A percentile compares a stretch with the other conserved stretches of the same genome.
phyloP scores from a whole-genome alignment of 805 yeast species.

The Cyberlindnera meyerae region DNA sequence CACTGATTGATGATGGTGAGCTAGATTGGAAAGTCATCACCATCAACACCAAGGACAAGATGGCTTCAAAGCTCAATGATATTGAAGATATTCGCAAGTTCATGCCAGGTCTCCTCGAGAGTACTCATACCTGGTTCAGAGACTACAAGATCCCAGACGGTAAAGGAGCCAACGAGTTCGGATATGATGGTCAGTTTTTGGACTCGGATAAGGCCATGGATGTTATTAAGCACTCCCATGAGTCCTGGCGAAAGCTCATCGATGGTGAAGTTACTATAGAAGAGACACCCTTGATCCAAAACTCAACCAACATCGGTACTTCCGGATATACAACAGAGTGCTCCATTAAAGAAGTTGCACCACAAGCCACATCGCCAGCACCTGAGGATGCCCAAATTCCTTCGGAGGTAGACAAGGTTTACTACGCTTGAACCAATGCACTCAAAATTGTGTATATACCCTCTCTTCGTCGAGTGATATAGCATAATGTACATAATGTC shows the following conservation, averaged over 20 bases:
- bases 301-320: slow-evolving; percentile 55
- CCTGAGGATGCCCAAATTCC: slow-evolving; percentile 14
- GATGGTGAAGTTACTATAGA: slow-evolving; percentile 39
- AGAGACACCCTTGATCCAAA: slow-evolving; percentile 32
- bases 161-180: slow-evolving; percentile 93
- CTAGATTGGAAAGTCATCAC: slow-evolving; percentile 91
- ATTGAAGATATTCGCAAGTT: slow-evolving; percentile 85
- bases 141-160: slow-evolving; percentile 98
- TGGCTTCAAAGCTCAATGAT: slow-evolving; percentile 81
- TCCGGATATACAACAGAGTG: slow-evolving; percentile 29
- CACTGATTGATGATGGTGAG: slow-evolving; percentile 89
- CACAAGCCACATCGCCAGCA: not conserved
- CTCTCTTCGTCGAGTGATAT: no score
- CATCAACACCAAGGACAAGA: slow-evolving; percentile 76
- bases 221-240: slow-evolving; percentile 74
- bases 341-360: not conserved
- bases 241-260: slow-evolving; percentile 78
- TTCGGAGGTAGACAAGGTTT: slow-evolving; percentile 9
- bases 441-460: no score
- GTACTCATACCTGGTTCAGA: slow-evolving; percentile 97
- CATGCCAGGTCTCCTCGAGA: slow-evolving; percentile 88
- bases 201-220: slow-evolving; percentile 82
- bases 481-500: not conserved
- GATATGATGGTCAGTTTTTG: slow-evolving; percentile 92
- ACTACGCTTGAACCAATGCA: slow-evolving; percentile 9